phyloP scores from a whole-genome alignment of 352 stramenopile species.

The Pythium volutum region DNA sequence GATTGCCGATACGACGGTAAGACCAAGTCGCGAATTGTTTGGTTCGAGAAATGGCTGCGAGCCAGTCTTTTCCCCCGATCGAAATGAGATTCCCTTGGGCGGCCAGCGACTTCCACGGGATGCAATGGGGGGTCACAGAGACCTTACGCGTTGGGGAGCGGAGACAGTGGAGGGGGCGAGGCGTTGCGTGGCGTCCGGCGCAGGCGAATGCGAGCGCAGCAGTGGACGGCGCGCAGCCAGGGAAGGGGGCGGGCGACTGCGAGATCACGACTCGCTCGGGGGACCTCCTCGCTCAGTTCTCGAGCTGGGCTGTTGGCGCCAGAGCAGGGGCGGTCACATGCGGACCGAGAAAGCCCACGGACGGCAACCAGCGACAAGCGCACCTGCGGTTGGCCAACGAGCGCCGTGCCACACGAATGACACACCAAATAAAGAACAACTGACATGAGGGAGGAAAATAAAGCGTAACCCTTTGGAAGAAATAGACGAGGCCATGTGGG shows the following conservation, averaged over 20 bases:
- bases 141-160: not conserved
- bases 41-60: not conserved
- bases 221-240: constrained; percentile 10
- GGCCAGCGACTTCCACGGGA: not conserved
- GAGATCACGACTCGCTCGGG: not conserved
- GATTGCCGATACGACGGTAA: not conserved
- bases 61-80: not conserved
- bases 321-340: constrained; percentile 23
- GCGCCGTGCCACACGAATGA: constrained; percentile 18
- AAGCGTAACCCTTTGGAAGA: constrained; percentile 5
- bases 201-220: constrained; percentile 16
- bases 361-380: constrained; percentile 20
- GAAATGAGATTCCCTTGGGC: not conserved
- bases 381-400: constrained; percentile 11
- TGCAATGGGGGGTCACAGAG: not conserved
- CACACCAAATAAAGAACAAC: constrained; percentile 24
- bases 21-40: not conserved
- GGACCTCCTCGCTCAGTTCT: constrained; percentile 18
- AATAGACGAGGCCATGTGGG: not conserved
- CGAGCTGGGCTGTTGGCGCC: constrained; percentile 26
- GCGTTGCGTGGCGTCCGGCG: not conserved
- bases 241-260: not conserved
- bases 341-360: constrained; percentile 8
- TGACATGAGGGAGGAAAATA: not conserved
- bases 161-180: not conserved